Evolutionary conservation across 257 asterid species (phyloP), one percentile per base, ranked within the genome.

Genomic region (Petunia secreta): DNA sequence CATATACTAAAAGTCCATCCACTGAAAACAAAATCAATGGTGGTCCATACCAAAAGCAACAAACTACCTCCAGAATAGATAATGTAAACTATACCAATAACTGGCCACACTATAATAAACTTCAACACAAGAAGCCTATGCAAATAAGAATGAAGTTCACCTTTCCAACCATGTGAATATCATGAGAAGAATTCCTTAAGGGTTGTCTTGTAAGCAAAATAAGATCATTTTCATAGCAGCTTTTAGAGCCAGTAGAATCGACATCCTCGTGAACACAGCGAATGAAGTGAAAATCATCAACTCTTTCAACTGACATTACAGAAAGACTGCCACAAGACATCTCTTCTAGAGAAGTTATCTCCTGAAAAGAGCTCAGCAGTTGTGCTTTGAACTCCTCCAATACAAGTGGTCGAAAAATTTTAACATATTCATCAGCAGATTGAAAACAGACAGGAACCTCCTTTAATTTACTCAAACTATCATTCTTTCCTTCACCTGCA

Each of bases 311-410:
- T 41, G 98, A 95, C 80, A 95, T 86, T 77, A 95, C 96, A 73
- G 99, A 94, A 78, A 95, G 76, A 86, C 88, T 89, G 80, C 97
- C 97, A 58, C 90, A 85, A 85, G 87, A 79, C 88, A 86, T 88
- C 79, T 88, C 97, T 75, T 90, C 95, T 9, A 86, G 67, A 83
- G 97, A 91, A 82, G 85, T 53, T 86, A 88, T 87, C 91, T 95
- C 99, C 90, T 87, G 96, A 78, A 92, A 92, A 80, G 98, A 91
- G 89, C 89, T 92, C 80, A 77, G 92, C 87, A 95, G 76, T 82
- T 95, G 98, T 54, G 99, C 99, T 84, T 95, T 95, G 60, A 95
- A 94, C 88, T 95, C 99, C 89, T 95, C 98, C 79, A 95, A 83
- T 68, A 94, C 89, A 85, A 95, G 84, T 53, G 98, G 97, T 43